These are phyloP conservation scores for Penicillium sp. DNA, from an alignment of 2,329 filamentous ascomycete genomes.

Conservation along the genomic window DNA sequence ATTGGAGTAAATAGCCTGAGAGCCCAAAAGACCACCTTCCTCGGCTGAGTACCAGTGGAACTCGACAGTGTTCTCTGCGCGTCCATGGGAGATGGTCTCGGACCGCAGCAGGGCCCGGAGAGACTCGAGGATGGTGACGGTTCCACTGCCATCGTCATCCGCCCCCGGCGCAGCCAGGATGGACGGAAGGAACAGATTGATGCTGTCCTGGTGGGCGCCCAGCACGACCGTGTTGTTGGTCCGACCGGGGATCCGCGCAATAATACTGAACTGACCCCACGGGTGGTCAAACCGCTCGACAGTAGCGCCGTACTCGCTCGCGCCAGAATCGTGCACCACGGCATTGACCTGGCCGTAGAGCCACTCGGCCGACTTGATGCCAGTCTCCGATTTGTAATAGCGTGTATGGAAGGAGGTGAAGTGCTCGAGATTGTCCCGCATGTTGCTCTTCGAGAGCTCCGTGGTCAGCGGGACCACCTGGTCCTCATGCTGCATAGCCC, in stretches of 20 bases:
- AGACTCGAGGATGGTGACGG: conserved; percentile 90
- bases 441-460: conserved; percentile 69
- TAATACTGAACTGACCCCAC: conserved; percentile 88
- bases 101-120: conserved; percentile 75
- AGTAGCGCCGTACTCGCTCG: conserved; percentile 62
- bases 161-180: conserved; percentile 82
- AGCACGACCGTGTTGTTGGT: conserved; percentile 81
- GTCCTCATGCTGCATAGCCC: conserved; percentile 62
- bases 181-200: conserved; percentile 85
- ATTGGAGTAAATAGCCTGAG: conserved; percentile 79
- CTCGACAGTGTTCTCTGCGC: conserved; percentile 81
- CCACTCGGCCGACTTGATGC: conserved; percentile 84
- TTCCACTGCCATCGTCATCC: conserved; percentile 92
- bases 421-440: conserved; percentile 73
- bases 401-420: conserved; percentile 59
- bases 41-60: conserved; percentile 97
- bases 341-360: conserved; percentile 70
- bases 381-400: conserved; percentile 61
- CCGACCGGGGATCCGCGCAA: conserved; percentile 84
- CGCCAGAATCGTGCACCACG: conserved; percentile 69
- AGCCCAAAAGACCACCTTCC: conserved; percentile 81
- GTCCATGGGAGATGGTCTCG: conserved; percentile 66
- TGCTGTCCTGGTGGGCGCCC: conserved; percentile 90
- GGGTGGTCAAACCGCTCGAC: conserved; percentile 74
- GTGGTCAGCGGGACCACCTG: conserved; percentile 65